Evolutionary conservation across 108 stramenopile species (phyloP).

Genomic region (Fragilaria crotonensis): DNA sequence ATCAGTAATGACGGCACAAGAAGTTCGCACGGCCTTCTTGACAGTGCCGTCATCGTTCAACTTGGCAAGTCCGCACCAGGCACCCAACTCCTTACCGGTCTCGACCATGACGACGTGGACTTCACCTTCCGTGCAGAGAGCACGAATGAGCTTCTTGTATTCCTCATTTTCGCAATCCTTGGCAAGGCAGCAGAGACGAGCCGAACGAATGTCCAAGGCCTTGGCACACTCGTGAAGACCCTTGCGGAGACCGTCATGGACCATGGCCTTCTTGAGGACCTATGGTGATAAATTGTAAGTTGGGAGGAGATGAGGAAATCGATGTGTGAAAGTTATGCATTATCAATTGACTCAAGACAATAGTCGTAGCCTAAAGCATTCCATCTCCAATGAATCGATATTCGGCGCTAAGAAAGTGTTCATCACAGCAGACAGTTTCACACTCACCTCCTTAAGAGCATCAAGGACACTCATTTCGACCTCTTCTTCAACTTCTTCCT

Average conservation of each 20-base stretch:
- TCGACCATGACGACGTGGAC: constrained; percentile 98
- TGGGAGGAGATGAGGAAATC: constrained; percentile 1
- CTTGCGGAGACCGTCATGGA: constrained; percentile 96
- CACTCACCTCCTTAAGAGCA: constrained; percentile 92
- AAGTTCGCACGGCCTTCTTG: constrained; percentile 96
- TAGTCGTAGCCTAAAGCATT: too few relatives aligned
- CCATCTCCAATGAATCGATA: neutral
- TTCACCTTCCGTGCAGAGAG: constrained; percentile 95
- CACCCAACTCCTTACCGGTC: constrained; percentile 90
- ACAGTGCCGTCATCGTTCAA: constrained; percentile 93
- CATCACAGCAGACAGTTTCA: too few relatives aligned
- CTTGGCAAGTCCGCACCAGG: constrained; percentile 98
- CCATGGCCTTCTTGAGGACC: constrained; percentile 97
- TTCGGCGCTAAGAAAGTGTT: too few relatives aligned
- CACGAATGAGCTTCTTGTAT: constrained; percentile 98
- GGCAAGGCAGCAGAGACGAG: constrained; percentile 98
- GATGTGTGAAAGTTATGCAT: neutral
- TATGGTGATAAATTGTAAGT: constrained; percentile 11
- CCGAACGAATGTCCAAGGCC: constrained; percentile 94
- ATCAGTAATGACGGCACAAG: constrained; percentile 97
- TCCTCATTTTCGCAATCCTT: constrained; percentile 99
- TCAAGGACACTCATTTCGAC: constrained; percentile 95
- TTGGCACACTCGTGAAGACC: constrained; percentile 99
- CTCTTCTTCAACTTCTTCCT: constrained; percentile 49
- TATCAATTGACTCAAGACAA: neutral